A percentile compares a stretch with the other conserved stretches of the same genome.
phyloP scores from a whole-genome alignment of 2,329 filamentous ascomycete genomes.

The Domatiomyces catenatus region DNA sequence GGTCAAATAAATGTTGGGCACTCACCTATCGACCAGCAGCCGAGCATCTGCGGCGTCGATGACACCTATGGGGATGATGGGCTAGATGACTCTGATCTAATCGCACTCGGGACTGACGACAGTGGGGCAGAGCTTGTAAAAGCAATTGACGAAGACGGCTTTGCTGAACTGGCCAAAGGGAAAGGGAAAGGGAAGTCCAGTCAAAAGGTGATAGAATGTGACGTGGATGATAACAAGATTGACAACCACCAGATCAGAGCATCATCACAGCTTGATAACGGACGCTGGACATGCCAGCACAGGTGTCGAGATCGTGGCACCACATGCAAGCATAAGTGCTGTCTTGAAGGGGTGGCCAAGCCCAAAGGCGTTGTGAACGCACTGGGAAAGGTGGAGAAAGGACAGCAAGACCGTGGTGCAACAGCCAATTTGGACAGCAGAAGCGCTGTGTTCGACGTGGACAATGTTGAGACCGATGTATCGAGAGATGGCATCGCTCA shows the following conservation, averaged over 20 bases:
- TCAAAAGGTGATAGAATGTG: not conserved
- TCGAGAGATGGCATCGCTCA: not conserved
- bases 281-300: constrained; percentile 62
- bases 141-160: constrained; percentile 15
- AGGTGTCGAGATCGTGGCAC: constrained; percentile 44
- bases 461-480: not conserved
- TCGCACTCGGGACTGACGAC: constrained; percentile 27
- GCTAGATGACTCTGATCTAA: constrained; percentile 39
- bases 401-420: not conserved
- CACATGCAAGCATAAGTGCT: constrained; percentile 58
- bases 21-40: constrained; percentile 4
- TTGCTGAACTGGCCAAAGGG: not conserved
- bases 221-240: constrained; percentile 2
- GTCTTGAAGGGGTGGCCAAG: constrained; percentile 54
- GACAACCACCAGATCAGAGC: constrained; percentile 16
- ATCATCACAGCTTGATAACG: constrained; percentile 46
- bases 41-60: constrained; percentile 8
- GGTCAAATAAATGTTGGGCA: constrained; percentile 9
- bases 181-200: not conserved
- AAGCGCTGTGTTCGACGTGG: constrained; percentile 2
- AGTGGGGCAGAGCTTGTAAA: constrained; percentile 41
- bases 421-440: constrained; percentile 6
- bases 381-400: constrained; percentile 4
- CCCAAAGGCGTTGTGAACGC: constrained; percentile 33
- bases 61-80: constrained; percentile 41